Percentiles rank a stretch among this genome's conserved stretches.
These are phyloP conservation scores for Kitagawia praeruptora DNA, from an alignment of 129 eudicot species.

Conservation along the genomic window DNA sequence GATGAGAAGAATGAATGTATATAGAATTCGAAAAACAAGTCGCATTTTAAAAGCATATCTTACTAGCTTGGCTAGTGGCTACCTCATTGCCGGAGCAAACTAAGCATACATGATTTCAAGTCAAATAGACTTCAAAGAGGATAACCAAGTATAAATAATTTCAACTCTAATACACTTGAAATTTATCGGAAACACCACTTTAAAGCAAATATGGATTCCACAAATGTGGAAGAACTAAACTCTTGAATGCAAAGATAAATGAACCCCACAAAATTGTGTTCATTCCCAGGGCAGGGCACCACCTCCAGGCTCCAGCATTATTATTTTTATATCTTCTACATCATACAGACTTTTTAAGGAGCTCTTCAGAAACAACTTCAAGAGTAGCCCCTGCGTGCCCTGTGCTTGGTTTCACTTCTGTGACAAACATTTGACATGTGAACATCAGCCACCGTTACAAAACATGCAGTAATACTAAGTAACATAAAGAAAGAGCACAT, in stretches of 20 bases:
- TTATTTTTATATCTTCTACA: constrained; percentile 1
- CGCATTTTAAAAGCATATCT: not conserved
- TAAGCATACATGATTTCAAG: not conserved
- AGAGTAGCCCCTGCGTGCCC: constrained; percentile 86
- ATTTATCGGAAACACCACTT: not conserved
- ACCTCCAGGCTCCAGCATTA: not conserved
- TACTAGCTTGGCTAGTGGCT: not conserved
- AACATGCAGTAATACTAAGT: not conserved
- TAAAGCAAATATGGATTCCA: not conserved
- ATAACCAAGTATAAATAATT: not conserved
- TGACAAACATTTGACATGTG: constrained; percentile 10
- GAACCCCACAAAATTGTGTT: not conserved
- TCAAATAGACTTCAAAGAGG: not conserved
- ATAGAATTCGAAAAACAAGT: not conserved
- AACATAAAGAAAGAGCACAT: not conserved
- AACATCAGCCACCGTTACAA: not conserved
- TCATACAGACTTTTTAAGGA: constrained; percentile 49
- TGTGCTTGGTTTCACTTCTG: constrained; percentile 70
- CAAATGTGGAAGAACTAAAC: not conserved
- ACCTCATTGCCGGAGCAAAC: not conserved
- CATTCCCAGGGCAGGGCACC: not conserved
- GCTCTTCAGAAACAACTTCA: constrained; percentile 80
- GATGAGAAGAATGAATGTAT: not conserved
- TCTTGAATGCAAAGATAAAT: not conserved
- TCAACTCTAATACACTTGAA: not conserved